These are phyloP conservation scores for Brassica napus DNA, from an alignment of 345 rosid genomes.

Conservation along the genomic window Da-Ae NC_063448.1:13857001-13857500, in stretches of 20 bases:
- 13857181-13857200: neutral
- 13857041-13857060: neutral
- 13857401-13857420: conserved; percentile 20
- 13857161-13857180: conserved; percentile 9
- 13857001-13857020: neutral
- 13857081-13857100: neutral
- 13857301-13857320: neutral
- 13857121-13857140: conserved; percentile 5
- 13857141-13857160: conserved; percentile 5
- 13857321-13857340: neutral
- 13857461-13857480: neutral
- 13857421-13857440: conserved; percentile 16
- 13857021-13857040: neutral
- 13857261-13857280: conserved; percentile 26
- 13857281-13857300: conserved; percentile 22
- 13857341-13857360: conserved; percentile 22
- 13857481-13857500: conserved; percentile 11
- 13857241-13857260: conserved; percentile 26
- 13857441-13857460: neutral
- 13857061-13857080: neutral
- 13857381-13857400: conserved; percentile 31
- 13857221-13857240: conserved; percentile 25
- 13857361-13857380: conserved; percentile 37
- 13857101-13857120: neutral
- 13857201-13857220: conserved; percentile 1